Percentiles rank a stretch among this genome's conserved stretches.
Conservation (phyloP, 805 yeast species). For the Starmerella powellii region DNA sequence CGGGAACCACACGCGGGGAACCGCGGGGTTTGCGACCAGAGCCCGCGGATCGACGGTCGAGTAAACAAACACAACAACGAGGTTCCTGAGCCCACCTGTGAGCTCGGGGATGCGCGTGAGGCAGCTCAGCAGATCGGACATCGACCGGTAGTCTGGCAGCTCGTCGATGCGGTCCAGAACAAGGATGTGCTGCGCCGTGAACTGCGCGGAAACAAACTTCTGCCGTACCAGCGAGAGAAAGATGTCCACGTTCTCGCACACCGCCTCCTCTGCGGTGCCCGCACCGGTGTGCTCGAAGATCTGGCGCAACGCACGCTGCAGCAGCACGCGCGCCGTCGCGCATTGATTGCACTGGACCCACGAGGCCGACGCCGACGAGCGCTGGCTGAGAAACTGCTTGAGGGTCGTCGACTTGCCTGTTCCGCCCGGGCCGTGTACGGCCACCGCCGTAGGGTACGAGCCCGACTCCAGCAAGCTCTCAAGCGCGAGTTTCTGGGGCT, state of each 20-base stretch:
- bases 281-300: constrained; percentile 29
- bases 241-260: constrained; percentile 35
- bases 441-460: constrained; percentile 21
- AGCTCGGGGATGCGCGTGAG: constrained; percentile 36
- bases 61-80: constrained; percentile 35
- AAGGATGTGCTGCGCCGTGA: constrained; percentile 34
- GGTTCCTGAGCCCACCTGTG: constrained; percentile 28
- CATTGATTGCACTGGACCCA: constrained; percentile 40
- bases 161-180: constrained; percentile 43
- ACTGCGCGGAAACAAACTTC: constrained; percentile 28
- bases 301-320: constrained; percentile 36
- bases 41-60: constrained; percentile 36
- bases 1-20: constrained; percentile 38
- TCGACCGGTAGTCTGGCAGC: constrained; percentile 31
- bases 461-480: constrained; percentile 14
- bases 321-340: constrained; percentile 36
- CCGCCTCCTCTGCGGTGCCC: constrained; percentile 18
- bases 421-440: constrained; percentile 40
- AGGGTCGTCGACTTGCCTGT: constrained; percentile 39
- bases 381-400: constrained; percentile 26
- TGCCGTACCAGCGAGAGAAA: constrained; percentile 33
- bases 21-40: constrained; percentile 30
- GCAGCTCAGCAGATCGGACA: constrained; percentile 33
- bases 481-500: constrained; percentile 18
- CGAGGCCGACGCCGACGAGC: constrained; percentile 23